Base-by-base conservation (phyloP, 768 basidiomycete genomes). In the Leccinum pellstonianum region DNA sequence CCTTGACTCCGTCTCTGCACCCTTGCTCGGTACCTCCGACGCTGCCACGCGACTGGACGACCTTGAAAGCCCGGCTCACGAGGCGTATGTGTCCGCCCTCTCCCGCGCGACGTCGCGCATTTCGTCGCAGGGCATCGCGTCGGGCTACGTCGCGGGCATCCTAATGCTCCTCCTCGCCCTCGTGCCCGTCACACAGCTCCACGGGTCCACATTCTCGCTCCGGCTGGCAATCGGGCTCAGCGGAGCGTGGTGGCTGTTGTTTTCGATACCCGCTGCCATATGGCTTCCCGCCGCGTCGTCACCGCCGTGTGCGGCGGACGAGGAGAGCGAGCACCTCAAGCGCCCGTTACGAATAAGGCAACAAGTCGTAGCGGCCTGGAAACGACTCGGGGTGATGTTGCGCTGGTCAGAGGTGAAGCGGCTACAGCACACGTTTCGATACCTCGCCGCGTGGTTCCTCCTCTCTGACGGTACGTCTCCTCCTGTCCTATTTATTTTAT, bases 371-470 rank as follows among this genome's bases (percentile, higher is more conserved):
- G 78, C 76, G 5, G 90, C 92, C 0, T 98, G 95, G 95, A 80
- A 77, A 55, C 76, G 88, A 23, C 79, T 98, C 0, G 86, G 84
- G 0, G 77, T 75, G 33, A 94, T 94, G 89, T 77, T 98, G 21
- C 79, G 78, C 1, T 87, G 84, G 80, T 76, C 75, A 8, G 87
- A 96, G 68, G 85, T 95, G 43, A 82, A 82, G 70, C 82, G 82
- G 55, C 78, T 98, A 15, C 81, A 82, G 31, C 88, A 93, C 67
- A 94, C 95, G 1, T 98, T 95, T 79, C 82, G 82, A 64, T 98
- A 93, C 66, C 86, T 98, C 47, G 83, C 87, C 5, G 93, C 96
- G 0, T 98, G 95, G 95, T 95, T 97, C 71, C 80, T 98, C 12
- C 83, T 98, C 23, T 93, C 91, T 1, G 95, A 98, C 67, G 92